Percentiles rank a stretch among this genome's conserved stretches.
Evolutionary conservation across 2,329 filamentous ascomycete species (phyloP).

Genomic region (Aspergillus glaucus): DNA sequence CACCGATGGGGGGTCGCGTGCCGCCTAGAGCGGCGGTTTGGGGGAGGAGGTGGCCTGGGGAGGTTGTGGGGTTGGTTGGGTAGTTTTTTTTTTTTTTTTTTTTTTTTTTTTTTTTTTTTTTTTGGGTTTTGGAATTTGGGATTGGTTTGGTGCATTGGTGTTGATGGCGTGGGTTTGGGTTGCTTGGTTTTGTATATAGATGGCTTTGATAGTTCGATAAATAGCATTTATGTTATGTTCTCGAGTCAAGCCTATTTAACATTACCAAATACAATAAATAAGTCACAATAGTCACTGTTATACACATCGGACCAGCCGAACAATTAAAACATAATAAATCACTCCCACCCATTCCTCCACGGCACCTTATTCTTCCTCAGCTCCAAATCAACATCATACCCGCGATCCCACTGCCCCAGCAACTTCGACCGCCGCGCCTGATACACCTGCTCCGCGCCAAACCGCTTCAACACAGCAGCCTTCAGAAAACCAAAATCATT

Average conservation of each 20-base stretch:
- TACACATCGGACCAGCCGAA: conserved; percentile 1
- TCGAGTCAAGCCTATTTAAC: no score
- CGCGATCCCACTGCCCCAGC: conserved; percentile 52
- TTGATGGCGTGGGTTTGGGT: no score
- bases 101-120: neutral
- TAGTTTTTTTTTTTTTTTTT: conserved; percentile 17
- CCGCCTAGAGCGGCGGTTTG: conserved; percentile 74
- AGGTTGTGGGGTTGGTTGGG: conserved; percentile 68
- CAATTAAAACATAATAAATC: conserved; percentile 11
- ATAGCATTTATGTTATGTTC: no score
- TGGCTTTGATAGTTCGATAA: no score
- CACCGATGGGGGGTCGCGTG: conserved; percentile 74
- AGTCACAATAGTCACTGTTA: neutral
- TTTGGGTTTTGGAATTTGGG: neutral
- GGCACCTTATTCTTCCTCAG: conserved; percentile 45
- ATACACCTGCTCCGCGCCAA: conserved; percentile 54
- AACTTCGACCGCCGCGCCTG: conserved; percentile 50
- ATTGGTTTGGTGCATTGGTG: neutral
- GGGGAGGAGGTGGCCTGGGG: conserved; percentile 75
- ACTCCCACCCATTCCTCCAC: conserved; percentile 49
- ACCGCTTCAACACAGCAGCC: conserved; percentile 53
- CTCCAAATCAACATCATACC: conserved; percentile 47
- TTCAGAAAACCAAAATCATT: conserved; percentile 63
- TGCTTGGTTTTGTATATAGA: no score
- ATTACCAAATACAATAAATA: no score